Percentiles rank a stretch among this genome's conserved stretches.
Evolutionary conservation across 139 green algal genomes (phyloP).

Genomic region (Desmodesmus armatus): DNA sequence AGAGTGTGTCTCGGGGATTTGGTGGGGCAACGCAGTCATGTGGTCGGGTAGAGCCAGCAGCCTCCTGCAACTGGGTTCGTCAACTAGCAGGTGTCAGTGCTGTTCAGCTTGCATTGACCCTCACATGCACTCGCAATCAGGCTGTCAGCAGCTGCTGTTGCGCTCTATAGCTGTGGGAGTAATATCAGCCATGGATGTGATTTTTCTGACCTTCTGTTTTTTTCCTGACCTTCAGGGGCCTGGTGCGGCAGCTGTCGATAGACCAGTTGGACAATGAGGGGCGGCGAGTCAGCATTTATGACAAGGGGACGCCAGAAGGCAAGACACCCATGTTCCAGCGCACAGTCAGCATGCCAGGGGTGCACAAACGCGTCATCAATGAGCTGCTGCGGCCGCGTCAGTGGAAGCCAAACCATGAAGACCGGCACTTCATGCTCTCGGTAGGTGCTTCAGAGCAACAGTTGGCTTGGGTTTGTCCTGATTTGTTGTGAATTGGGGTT

Average conservation of each 20-base stretch:
- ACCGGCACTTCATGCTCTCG: constrained; percentile 63
- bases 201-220: too few relatives aligned
- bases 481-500: too few relatives aligned
- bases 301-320: constrained; percentile 40
- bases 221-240: constrained; percentile 70
- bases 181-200: too few relatives aligned
- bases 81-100: too few relatives aligned
- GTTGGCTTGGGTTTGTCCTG: too few relatives aligned
- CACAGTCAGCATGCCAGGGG: constrained; percentile 67
- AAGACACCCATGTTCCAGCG: constrained; percentile 59
- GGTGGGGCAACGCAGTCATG: too few relatives aligned
- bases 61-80: too few relatives aligned
- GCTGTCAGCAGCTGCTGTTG: not conserved
- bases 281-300: constrained; percentile 81
- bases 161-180: not conserved
- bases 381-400: constrained; percentile 86
- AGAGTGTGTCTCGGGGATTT: too few relatives aligned
- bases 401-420: constrained; percentile 82
- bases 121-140: too few relatives aligned
- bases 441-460: too few relatives aligned
- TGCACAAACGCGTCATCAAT: constrained; percentile 92
- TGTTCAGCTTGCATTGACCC: too few relatives aligned
- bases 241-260: constrained; percentile 96
- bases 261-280: constrained; percentile 99
- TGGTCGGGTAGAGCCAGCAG: too few relatives aligned